Evolutionary conservation across 2,329 filamentous ascomycete genomes (phyloP).

Genomic region (Aspergillus sp.): DNA sequence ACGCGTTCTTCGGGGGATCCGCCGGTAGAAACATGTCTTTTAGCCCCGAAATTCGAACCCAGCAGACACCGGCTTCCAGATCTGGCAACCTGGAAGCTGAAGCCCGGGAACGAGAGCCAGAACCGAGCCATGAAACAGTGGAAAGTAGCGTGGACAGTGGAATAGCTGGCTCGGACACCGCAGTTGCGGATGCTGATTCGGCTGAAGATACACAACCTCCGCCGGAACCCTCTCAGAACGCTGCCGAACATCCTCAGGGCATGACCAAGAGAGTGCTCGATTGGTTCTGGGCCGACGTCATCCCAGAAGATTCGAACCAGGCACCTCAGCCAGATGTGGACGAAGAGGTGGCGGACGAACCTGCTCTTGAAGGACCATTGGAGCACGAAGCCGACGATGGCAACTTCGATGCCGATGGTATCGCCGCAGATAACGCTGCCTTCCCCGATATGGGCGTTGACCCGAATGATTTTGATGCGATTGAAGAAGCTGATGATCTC

Average conservation of each 20-base stretch:
- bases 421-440: slow-evolving; percentile 24
- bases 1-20: background rate
- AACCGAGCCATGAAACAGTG: background rate
- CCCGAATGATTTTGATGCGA: slow-evolving; percentile 56
- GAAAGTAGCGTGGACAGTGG: background rate
- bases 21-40: background rate
- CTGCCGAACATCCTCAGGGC: slow-evolving; percentile 18
- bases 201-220: slow-evolving; percentile 3
- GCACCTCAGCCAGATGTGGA: slow-evolving; percentile 53
- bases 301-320: slow-evolving; percentile 26
- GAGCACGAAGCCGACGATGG: slow-evolving; percentile 51
- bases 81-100: background rate
- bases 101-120: background rate
- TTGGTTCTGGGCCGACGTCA: slow-evolving; percentile 49
- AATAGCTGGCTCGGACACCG: background rate
- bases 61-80: background rate
- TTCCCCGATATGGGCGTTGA: slow-evolving; percentile 64
- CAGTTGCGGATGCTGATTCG: background rate
- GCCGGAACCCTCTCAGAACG: slow-evolving; percentile 10
- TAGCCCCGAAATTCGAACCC: background rate
- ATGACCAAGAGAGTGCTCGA: slow-evolving; percentile 31
- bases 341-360: slow-evolving; percentile 60
- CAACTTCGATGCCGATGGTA: slow-evolving; percentile 37
- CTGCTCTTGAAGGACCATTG: slow-evolving; percentile 61
- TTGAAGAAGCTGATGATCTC: slow-evolving; percentile 80